phyloP scores from a whole-genome alignment of 345 rosid genomes.

The Cardamine resedifolia region DNA sequence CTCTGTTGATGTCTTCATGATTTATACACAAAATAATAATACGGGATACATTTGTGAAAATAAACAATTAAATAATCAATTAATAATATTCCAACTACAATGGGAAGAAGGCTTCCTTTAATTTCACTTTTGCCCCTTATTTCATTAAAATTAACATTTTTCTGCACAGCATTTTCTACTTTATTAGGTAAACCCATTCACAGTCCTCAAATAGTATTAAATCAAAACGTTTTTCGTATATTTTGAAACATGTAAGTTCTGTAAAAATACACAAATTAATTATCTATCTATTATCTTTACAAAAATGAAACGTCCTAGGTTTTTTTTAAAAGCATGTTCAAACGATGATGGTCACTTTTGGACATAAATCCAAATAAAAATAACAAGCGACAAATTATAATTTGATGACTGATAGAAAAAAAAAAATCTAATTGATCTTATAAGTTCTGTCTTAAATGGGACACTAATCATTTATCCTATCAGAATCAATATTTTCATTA shows the following conservation, averaged over 20 bases:
- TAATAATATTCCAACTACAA: background rate
- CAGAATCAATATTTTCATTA: too few species aligned
- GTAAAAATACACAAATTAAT: too few species aligned
- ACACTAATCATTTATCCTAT: background rate
- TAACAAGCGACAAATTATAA: background rate
- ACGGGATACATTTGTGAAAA: background rate
- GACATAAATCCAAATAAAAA: background rate
- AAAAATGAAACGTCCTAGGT: too few species aligned
- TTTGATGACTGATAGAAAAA: too few species aligned
- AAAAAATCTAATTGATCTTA: too few species aligned
- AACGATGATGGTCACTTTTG: background rate
- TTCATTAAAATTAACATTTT: background rate
- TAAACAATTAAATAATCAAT: background rate
- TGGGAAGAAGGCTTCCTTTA: constrained; percentile 1
- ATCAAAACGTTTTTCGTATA: too few species aligned
- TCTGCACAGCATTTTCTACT: background rate
- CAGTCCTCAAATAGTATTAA: background rate
- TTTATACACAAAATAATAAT: background rate
- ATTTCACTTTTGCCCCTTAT: background rate
- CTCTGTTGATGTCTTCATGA: background rate
- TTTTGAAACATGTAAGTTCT: too few species aligned
- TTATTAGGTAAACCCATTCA: background rate
- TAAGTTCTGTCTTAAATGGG: background rate
- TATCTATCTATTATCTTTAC: too few species aligned
- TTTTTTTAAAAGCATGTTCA: too few species aligned